Percentiles rank a stretch among this genome's conserved stretches.
These are phyloP conservation scores for Ogataea methylovora DNA, from an alignment of 805 yeast species.

Conservation along the genomic window DNA sequence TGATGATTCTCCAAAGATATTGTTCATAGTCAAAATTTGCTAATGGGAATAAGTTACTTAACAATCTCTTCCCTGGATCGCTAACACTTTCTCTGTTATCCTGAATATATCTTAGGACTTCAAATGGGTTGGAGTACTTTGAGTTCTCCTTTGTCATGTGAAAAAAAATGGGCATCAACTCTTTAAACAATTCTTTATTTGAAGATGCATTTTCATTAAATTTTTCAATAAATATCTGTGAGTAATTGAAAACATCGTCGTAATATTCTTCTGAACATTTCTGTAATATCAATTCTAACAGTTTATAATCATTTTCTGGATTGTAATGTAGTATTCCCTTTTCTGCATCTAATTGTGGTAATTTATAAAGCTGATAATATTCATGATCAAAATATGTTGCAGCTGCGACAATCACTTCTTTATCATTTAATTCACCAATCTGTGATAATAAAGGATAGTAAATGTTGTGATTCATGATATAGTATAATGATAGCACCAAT, in stretches of 20 bases:
- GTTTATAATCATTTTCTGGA: constrained; percentile 9
- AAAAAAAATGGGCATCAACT: constrained; percentile 5
- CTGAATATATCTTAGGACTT: constrained; percentile 37
- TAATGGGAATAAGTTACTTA: constrained; percentile 3
- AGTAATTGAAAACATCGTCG: too few species aligned
- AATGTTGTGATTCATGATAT: constrained; percentile 47
- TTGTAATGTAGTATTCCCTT: constrained; percentile 7
- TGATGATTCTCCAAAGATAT: constrained; percentile 9
- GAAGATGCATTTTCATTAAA: too few species aligned
- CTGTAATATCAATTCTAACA: too few species aligned
- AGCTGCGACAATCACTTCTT: constrained; percentile 61
- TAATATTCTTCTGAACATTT: too few species aligned
- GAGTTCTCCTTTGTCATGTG: constrained; percentile 5
- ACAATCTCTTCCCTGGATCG: constrained; percentile 4
- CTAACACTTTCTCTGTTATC: constrained; percentile 15
- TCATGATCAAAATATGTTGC: constrained; percentile 36
- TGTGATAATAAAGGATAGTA: constrained; percentile 50
- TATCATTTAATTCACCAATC: constrained; percentile 60
- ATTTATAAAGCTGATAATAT: constrained; percentile 38
- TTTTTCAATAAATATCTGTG: too few species aligned
- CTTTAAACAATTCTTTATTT: too few species aligned
- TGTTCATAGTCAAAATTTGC: constrained; percentile 7
- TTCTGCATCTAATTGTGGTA: constrained; percentile 3
- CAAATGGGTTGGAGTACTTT: constrained; percentile 29
- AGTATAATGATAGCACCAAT: constrained; percentile 49